Evolutionary conservation across 495 filamentous ascomycete species (phyloP), one percentile per base, ranked within the genome.

Genomic region (Aspergillus sclerotioniger): DNA sequence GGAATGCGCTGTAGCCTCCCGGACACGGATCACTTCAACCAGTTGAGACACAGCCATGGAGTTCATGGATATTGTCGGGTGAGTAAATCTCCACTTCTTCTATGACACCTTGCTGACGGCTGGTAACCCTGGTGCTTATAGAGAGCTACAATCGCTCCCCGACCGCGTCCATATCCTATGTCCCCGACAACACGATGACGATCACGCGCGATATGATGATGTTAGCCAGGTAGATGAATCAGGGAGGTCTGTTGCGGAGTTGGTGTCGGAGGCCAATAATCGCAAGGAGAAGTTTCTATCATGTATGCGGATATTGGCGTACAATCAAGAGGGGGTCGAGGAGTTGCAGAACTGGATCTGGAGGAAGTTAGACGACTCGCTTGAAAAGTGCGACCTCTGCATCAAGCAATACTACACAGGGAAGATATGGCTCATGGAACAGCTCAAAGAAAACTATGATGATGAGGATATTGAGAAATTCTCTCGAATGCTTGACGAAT

Each of bases 321-420:
- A 86, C 55, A 81, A 81, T 25, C 75, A 81, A 37, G 82, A 87
- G 12, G 82, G 84, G 45, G 84, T 86, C 0, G 80, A 79, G 32
- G 70, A 77, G 32, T 78, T 86, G 63, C 79, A 86, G 50, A 67
- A 73, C 44, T 84, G 85, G 67, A 82, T 92, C 45, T 78, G 74
- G 60, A 61, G 67, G n/a, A 76, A 72, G 31, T 62, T 88, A 33
- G 76, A 82, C 47, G 68, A 72, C 3, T 71, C 83, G 21, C 75
- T 97, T 37, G 82, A 74, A 28, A 82, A 74, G 35, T 97, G 92
- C 72, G 88, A 95, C 61, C 76, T 83, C 41, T 97, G 92, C 68
- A 86, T 91, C 56, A 83, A 83, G 37, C 83, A 85, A 41, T 97
- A 92, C 74, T 90, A 97, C 72, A 87, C 82, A 47, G 82, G 82